Percentiles rank a stretch among this genome's conserved stretches.
Conservation (phyloP, 176 grass and related monocot species). For the Hordeum marinum region DNA sequence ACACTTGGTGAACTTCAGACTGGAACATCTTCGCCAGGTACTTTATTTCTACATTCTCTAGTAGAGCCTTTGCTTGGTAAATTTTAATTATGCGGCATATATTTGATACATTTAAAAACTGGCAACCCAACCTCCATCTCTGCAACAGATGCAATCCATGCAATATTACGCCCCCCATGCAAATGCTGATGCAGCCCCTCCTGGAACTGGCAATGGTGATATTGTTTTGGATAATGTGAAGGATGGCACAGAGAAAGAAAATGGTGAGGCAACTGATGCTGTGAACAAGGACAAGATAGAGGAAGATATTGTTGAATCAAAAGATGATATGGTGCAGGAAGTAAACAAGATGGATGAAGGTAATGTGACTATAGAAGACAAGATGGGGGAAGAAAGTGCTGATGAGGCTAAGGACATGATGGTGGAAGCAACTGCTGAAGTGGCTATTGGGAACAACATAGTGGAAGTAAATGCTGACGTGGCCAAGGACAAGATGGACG, state of each 20-base stretch:
- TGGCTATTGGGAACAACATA: conserved; percentile 1
- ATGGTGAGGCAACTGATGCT: conserved; percentile 9
- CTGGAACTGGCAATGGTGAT: conserved; percentile 30
- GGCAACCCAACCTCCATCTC: background rate
- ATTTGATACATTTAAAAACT: background rate
- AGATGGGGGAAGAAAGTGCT: background rate
- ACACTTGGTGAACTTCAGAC: conserved; percentile 74
- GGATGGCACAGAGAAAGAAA: conserved; percentile 30
- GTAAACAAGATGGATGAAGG: conserved; percentile 15
- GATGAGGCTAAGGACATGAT: background rate
- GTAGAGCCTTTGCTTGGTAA: background rate
- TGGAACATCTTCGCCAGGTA: conserved; percentile 88
- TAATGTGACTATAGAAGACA: conserved; percentile 3
- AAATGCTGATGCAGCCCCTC: conserved; percentile 38
- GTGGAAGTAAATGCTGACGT: background rate
- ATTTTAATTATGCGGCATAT: background rate
- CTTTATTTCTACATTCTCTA: background rate
- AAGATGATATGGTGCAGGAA: conserved; percentile 27
- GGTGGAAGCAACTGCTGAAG: background rate
- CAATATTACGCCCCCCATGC: conserved; percentile 45
- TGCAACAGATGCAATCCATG: conserved; percentile 71
- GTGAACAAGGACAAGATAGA: conserved; percentile 18
- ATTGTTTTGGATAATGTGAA: conserved; percentile 26
- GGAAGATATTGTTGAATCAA: conserved; percentile 16
- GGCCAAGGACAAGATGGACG: background rate